Conservation (phyloP, 345 rosid genomes). For the Punica granatum region DNA sequence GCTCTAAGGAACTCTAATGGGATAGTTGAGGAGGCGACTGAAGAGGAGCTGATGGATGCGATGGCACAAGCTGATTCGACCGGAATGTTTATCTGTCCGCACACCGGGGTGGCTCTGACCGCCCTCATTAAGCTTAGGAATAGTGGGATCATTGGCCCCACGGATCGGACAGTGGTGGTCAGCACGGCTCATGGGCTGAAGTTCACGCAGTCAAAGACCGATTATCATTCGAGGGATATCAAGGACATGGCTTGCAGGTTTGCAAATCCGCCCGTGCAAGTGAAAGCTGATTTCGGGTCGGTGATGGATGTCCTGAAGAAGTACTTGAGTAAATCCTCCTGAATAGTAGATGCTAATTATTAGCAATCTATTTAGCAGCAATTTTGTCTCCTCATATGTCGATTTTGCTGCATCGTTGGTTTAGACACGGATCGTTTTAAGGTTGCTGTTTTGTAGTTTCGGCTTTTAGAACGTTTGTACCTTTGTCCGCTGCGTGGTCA, state of each 20-base stretch:
- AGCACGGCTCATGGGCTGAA: conserved; percentile 96
- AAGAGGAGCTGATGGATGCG: conserved; percentile 94
- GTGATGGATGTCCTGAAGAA: conserved; percentile 82
- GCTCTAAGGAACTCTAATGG: conserved; percentile 69
- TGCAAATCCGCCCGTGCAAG: conserved; percentile 75
- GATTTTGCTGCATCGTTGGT: neutral
- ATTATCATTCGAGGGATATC: conserved; percentile 69
- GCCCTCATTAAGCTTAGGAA: conserved; percentile 78
- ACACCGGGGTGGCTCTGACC: conserved; percentile 85
- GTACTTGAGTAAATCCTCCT: conserved; percentile 25
- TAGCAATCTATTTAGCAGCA: neutral
- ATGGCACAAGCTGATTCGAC: conserved; percentile 94
- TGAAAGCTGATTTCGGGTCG: conserved; percentile 75
- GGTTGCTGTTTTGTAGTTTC: conserved; percentile 1
- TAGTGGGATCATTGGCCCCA: conserved; percentile 59
- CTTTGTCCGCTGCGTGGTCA: too few species aligned
- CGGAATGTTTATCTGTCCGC: conserved; percentile 92
- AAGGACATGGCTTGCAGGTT: conserved; percentile 71
- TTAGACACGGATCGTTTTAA: neutral
- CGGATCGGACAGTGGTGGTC: conserved; percentile 76
- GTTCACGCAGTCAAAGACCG: conserved; percentile 75
- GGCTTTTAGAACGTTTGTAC: neutral
- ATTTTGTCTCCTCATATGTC: neutral
- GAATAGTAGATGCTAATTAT: conserved; percentile 15
- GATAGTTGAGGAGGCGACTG: conserved; percentile 85